Base-by-base conservation (phyloP, 805 yeast species). In the Diddensiella caesifluorescens region DNA sequence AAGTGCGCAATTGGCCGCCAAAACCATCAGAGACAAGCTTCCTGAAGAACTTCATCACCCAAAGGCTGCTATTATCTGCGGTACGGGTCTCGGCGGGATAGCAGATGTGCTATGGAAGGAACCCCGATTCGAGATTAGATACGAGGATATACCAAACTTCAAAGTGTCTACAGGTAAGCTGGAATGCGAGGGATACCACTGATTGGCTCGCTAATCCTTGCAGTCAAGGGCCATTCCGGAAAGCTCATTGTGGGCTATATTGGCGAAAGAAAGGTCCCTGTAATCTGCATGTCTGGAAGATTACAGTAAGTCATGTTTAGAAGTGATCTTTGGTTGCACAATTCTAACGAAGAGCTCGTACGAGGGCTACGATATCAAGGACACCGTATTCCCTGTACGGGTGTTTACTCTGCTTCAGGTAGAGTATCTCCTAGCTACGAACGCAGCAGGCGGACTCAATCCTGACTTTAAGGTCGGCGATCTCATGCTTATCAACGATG, bases 401-500 rank as follows among this genome's bases (percentile, higher is more conserved):
- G 80, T 83, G 19, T 77, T 94, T 41, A 70, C 77, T 38, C 59
- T 67, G 30, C 63, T 89, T 53, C 86, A 82, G 0, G 77, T 80
- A 22, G 62, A 69, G 34, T 68, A 71, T 2, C 68, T 90, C 32
- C 68, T 90, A 19, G 61, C 55, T 9, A 90, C 97, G n/a, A 90
- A 90, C 63, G 98, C 98, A 1, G 95, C 96, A 2, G 98, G 97
- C 35, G 97, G 96, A 1, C 62, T 83, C 35, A 83, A 87, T 54
- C 63, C 75, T 2, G 57, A 54, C 3, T 89, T 63, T 61, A 70
- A 71, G 40, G 84, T 90, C 2, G 96, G 97, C 23, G 97, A 92
- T 56, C 67, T 90, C 50, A 90, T 92, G 97, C 71, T 92, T 36
- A 75, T 90, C 49, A 73, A 73, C 50, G 98, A 89, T 47, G 56